phyloP scores from a whole-genome alignment of 2,329 filamentous ascomycete species.

The Pyrenophora seminiperda region DNA sequence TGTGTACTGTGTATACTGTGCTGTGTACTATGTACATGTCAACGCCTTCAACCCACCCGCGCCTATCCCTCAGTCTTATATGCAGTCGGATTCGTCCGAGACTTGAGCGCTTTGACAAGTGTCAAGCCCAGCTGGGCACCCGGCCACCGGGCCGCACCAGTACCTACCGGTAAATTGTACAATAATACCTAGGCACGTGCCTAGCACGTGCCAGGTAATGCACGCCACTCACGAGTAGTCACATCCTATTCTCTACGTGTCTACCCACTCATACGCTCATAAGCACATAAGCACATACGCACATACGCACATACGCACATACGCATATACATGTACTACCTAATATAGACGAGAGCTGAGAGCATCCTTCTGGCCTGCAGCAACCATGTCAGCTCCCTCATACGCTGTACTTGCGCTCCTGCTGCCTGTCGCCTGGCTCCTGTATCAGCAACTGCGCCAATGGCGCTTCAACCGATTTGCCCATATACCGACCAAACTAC shows the following conservation, averaged over 20 bases:
- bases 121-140: too few relatives aligned
- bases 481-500: slow-evolving; percentile 28
- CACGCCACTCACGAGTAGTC: neutral
- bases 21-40: neutral
- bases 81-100: slow-evolving; percentile 1
- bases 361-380: neutral
- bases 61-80: neutral
- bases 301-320: neutral
- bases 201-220: too few relatives aligned
- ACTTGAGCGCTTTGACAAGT: neutral
- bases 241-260: too few relatives aligned
- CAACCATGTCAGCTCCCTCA: slow-evolving; percentile 24
- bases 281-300: too few relatives aligned
- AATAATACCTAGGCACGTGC: too few relatives aligned
- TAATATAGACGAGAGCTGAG: neutral
- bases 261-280: too few relatives aligned
- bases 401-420: slow-evolving; percentile 29
- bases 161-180: too few relatives aligned
- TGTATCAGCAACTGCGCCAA: slow-evolving; percentile 29
- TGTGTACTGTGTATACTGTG: neutral
- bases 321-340: neutral
- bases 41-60: neutral
- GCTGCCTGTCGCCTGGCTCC: slow-evolving; percentile 22
- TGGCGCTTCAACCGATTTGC: slow-evolving; percentile 38
- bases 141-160: too few relatives aligned